Percentiles rank a stretch among this genome's conserved stretches.
These are phyloP conservation scores for Xylaria palmicola DNA, from an alignment of 495 filamentous ascomycete species.

Conservation along the genomic window DNA sequence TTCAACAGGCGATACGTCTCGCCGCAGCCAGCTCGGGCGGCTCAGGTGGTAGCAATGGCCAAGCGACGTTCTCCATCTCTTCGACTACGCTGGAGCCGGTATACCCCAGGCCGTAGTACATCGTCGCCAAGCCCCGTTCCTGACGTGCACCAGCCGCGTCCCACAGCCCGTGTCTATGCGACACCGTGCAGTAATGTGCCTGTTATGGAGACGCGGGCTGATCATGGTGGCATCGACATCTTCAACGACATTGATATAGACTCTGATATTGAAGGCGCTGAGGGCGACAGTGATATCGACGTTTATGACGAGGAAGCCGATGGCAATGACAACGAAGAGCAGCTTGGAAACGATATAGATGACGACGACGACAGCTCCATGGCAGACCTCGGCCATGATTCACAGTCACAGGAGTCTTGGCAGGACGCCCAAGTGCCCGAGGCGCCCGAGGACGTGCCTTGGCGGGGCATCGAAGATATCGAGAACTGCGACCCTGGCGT, in stretches of 20 bases:
- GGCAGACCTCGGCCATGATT: conserved; percentile 21
- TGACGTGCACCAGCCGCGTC: conserved; percentile 28
- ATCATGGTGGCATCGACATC: conserved; percentile 5
- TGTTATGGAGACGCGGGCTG: conserved; percentile 18
- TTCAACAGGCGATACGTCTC: conserved; percentile 38
- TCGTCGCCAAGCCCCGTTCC: conserved; percentile 37
- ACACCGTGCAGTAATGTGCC: conserved; percentile 57
- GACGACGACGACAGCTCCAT: conserved; percentile 26
- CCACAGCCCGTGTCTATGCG: conserved; percentile 50
- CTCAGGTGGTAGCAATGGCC: conserved; percentile 17
- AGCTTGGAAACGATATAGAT: background rate
- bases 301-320: conserved; percentile 31
- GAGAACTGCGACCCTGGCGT: conserved; percentile 43
- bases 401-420: conserved; percentile 23
- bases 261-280: conserved; percentile 23
- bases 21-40: conserved; percentile 28
- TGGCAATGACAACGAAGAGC: conserved; percentile 22
- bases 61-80: conserved; percentile 47
- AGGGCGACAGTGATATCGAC: conserved; percentile 37
- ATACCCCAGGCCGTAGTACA: conserved; percentile 49
- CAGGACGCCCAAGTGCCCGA: conserved; percentile 35
- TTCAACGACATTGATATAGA: conserved; percentile 24
- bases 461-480: conserved; percentile 45
- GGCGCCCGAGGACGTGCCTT: conserved; percentile 44
- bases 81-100: conserved; percentile 28